Evolutionary conservation across 257 asterid genomes (phyloP).

Genomic region (Jasminum sambac): DNA sequence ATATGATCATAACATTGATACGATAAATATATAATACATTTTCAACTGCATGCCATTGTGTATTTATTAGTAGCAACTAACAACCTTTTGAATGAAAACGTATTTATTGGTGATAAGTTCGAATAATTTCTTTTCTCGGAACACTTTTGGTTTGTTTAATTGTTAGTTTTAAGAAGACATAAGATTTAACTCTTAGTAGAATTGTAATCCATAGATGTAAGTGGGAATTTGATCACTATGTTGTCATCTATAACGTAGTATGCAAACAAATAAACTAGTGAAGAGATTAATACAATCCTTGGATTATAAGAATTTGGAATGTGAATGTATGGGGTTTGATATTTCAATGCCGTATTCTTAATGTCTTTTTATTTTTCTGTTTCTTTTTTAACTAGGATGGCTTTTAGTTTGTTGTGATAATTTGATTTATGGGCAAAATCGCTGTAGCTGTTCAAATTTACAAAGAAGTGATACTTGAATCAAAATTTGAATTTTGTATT

Average conservation of each 20-base stretch:
- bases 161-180: neutral
- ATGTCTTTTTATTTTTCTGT: neutral
- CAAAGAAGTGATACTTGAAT: neutral
- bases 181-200: neutral
- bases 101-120: neutral
- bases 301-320: neutral
- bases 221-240: neutral
- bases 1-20: conserved; percentile 12
- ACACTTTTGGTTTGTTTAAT: neutral
- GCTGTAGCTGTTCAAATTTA: neutral
- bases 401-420: neutral
- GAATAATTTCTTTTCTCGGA: neutral
- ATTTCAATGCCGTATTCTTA: neutral
- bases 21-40: neutral
- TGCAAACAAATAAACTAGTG: neutral
- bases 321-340: neutral
- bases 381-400: neutral
- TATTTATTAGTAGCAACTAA: neutral
- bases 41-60: neutral
- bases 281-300: conserved; percentile 3
- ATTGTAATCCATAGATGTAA: neutral
- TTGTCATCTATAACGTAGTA: neutral
- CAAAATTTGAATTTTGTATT: neutral
- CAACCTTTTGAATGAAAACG: neutral
- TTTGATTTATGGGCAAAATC: neutral